Base-by-base conservation (phyloP, 345 rosid genomes). In the Cardiospermum halicacabum region DNA sequence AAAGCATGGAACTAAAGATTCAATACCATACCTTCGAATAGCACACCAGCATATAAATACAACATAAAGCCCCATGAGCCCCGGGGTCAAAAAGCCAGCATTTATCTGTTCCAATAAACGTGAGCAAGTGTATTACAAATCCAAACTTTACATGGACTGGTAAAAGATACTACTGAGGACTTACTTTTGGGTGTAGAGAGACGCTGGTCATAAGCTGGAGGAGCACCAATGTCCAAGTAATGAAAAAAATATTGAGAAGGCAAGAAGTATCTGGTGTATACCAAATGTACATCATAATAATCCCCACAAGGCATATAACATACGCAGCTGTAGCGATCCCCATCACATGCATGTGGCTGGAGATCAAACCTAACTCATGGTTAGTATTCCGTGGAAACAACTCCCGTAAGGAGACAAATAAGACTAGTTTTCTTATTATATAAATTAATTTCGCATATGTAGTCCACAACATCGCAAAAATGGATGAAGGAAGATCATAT, bases 21-120 rank as follows among this genome's bases (percentile, higher is more conserved):
- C 68, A 43, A 60, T 61, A 60, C 24, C 66, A 39, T 78, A 76
- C 98, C 98, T 93, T 68, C 98, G 74, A 50, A 90, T 88, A 55
- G 97, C 98, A 55, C 98, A 88, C 98, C 98, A 93, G 75, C 98
- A 93, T 26, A 93, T 81, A 73, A 86, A 93, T 37, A 90, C 86
- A 40, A 88, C 78, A 68, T 93, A 93, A 22, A 93, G 97, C 42
- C 98, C 98, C 98, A 93, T 93, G 64, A 93, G 90, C 65, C 94
- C 97, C 0, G 97, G 94, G 77, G 93, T 73, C 78, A 93, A 80
- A 85, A 82, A 80, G 47, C 97, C 92, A 5, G 80, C 82, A 58
- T 88, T 86, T 24, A 93, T 79, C 98, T 93, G 80, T 75, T 79
- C 49, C 27, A 39, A 31, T 24, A 59, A 58, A 62, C 42, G 21